Base-by-base conservation (phyloP, 768 basidiomycete genomes). In the Suillus decipiens region DNA sequence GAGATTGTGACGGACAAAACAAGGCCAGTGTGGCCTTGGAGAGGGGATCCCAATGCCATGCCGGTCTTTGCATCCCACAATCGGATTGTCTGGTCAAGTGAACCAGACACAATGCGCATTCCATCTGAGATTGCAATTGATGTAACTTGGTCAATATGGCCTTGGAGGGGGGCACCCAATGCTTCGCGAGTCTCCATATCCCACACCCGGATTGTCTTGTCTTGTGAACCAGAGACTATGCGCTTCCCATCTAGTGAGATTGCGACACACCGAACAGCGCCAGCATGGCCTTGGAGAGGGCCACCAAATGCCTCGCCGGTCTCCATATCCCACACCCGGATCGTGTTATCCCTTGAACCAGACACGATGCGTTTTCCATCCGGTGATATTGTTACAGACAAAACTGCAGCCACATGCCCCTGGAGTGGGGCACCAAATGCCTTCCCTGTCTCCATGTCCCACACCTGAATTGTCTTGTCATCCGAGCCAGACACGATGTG, bases 161-260 rank as follows among this genome's bases (percentile, higher is more conserved):
- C 41, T 15, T 19, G n/a, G 10, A 62, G 33, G 1, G 53, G 48
- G 24, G n/a, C 43, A 43, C 10, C 31, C 1, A 47, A 48, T 60
- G 58, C 41, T 24, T 63, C 3, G 31, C 39, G 48, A 34, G 47
- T 41, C 28, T 61, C 22, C 17, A 58, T 33, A 34, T 61, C 48
- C 69, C 7, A 76, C 66, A 65, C 48, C 59, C n/a, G 33, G 6
- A 22, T 36, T 2, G 54, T 56, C 3, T 22, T 24, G 36, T 56
- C 54, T 0, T 5, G 1, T 15, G 56, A 56, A 36, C 61, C 61
- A 8, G 61, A 62, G 3, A 59, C 19, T 22, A 62, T 57, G 33
- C 8, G 15, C 36, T 15, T 42, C 1, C 57, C n/a, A 33, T 62
- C 41, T 2, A 33, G 42, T 0, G 66, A 67, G 59, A 69, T 62